A percentile compares a stretch with the other conserved stretches of the same genome.
Conservation (phyloP, 371 early-diverging fungal genomes). For the Mortierella sp. region DNA sequence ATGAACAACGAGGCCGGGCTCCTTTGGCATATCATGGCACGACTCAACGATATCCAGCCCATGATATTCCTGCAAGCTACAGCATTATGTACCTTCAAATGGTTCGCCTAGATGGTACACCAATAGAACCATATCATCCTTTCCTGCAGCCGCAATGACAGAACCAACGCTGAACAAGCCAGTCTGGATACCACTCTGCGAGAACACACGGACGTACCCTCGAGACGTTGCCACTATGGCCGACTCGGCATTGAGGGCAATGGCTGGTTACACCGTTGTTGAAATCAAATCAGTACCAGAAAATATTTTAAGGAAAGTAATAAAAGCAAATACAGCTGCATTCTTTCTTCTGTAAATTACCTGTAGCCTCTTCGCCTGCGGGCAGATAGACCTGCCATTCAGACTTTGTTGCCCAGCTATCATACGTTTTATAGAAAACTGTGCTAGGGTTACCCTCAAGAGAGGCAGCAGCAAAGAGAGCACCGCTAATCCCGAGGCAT, state of each 20-base stretch:
- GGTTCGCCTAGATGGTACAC: conserved; percentile 64
- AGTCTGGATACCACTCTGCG: conserved; percentile 81
- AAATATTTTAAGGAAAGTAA: too few species aligned
- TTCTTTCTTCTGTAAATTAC: conserved; percentile 24
- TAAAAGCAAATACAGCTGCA: not conserved
- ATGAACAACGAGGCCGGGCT: too few species aligned
- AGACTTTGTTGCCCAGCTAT: conserved; percentile 73
- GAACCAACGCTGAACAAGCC: conserved; percentile 74
- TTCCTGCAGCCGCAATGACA: conserved; percentile 73
- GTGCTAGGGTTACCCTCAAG: conserved; percentile 55
- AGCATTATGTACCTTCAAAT: conserved; percentile 48
- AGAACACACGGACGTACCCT: conserved; percentile 81
- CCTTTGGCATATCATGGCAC: too few species aligned
- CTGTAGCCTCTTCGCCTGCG: conserved; percentile 71
- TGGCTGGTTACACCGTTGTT: conserved; percentile 50
- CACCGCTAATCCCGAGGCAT: conserved; percentile 75
- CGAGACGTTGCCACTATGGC: conserved; percentile 81
- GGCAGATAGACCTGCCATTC: conserved; percentile 85
- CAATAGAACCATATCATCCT: conserved; percentile 63
- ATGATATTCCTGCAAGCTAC: too few species aligned
- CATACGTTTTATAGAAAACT: conserved; percentile 72
- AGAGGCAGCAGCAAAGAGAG: conserved; percentile 77
- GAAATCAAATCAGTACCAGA: too few species aligned
- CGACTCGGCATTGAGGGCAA: conserved; percentile 78
- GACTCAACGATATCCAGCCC: too few species aligned